phyloP scores from a whole-genome alignment of 2,329 filamentous ascomycete genomes.

The Colletotrichum sp. region DNA sequence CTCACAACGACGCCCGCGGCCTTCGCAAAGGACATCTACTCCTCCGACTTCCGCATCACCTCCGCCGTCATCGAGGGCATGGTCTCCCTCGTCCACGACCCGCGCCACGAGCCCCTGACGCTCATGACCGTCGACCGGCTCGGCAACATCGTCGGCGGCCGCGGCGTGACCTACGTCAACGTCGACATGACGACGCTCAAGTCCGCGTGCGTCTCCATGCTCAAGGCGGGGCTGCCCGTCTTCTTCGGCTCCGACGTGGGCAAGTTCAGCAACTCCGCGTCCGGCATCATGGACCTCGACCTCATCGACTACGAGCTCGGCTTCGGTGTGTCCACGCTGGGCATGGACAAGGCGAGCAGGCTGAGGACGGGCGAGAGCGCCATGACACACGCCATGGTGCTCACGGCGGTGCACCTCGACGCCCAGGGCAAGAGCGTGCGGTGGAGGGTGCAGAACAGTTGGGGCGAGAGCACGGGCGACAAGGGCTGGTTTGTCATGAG shows the following conservation, averaged over 20 bases:
- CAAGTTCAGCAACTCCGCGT: slow-evolving; percentile 72
- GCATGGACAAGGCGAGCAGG: slow-evolving; percentile 77
- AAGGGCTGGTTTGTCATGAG: slow-evolving; percentile 92
- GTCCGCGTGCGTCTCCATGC: slow-evolving; percentile 75
- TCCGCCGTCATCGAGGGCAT: slow-evolving; percentile 68
- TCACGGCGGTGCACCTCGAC: slow-evolving; percentile 84
- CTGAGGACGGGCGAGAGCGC: slow-evolving; percentile 75
- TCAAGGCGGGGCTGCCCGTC: slow-evolving; percentile 77
- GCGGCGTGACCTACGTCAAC: slow-evolving; percentile 81
- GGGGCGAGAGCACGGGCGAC: slow-evolving; percentile 72
- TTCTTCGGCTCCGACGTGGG: slow-evolving; percentile 92
- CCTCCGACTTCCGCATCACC: slow-evolving; percentile 62
- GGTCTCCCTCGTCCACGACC: slow-evolving; percentile 86
- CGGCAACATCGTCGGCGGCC: slow-evolving; percentile 81
- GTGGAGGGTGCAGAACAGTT: slow-evolving; percentile 89
- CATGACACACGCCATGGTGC: slow-evolving; percentile 94
- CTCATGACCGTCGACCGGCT: slow-evolving; percentile 79
- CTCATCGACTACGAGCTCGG: slow-evolving; percentile 82
- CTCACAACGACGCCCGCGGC: slow-evolving; percentile 70
- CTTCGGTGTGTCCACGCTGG: slow-evolving; percentile 78
- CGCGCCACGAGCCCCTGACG: slow-evolving; percentile 74
- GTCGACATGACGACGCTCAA: slow-evolving; percentile 78
- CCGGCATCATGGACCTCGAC: slow-evolving; percentile 81
- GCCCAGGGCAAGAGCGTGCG: slow-evolving; percentile 66
- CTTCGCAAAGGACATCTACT: slow-evolving; percentile 74